Percentiles rank a stretch among this genome's conserved stretches.
phyloP scores from a whole-genome alignment of 1,284 basidiomycete species.

The Ganoderma meredithae region DNA sequence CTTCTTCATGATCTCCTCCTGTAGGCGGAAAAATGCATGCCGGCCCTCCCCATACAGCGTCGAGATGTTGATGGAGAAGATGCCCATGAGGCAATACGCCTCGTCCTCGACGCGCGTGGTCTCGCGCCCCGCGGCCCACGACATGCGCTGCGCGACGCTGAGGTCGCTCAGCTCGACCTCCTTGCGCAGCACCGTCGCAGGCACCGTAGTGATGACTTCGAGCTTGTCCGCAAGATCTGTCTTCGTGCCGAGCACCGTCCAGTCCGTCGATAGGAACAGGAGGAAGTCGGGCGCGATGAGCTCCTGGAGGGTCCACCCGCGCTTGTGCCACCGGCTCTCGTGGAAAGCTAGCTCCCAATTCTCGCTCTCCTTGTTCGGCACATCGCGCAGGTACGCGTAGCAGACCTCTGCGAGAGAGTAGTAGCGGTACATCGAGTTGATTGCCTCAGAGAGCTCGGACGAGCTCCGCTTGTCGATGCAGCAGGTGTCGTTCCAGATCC shows the following conservation, averaged over 20 bases:
- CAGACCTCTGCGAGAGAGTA: conserved; percentile 12
- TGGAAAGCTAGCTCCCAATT: conserved; percentile 9
- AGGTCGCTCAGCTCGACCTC: conserved; percentile 11
- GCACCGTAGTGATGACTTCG: conserved; percentile 14
- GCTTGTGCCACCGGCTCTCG: conserved; percentile 18
- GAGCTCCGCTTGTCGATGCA: conserved; percentile 23
- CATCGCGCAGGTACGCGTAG: conserved; percentile 16
- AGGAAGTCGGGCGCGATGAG: conserved; percentile 21
- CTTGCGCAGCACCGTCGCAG: conserved; percentile 16
- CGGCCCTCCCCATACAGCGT: conserved; percentile 24
- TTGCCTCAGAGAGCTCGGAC: conserved; percentile 20
- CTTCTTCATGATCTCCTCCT: conserved; percentile 25
- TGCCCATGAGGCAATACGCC: conserved; percentile 25
- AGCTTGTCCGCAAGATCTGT: conserved; percentile 12
- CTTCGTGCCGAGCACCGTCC: conserved; percentile 21
- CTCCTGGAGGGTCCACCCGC: conserved; percentile 24
- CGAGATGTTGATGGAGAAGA: conserved; percentile 25
- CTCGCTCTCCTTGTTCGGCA: background rate
- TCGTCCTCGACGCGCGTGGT: conserved; percentile 24
- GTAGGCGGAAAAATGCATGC: conserved; percentile 20
- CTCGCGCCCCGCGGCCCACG: conserved; percentile 23
- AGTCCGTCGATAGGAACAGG: conserved; percentile 18
- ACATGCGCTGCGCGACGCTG: conserved; percentile 28
- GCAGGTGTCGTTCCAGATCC: conserved; percentile 20
- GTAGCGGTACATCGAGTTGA: conserved; percentile 24